Base-by-base conservation (phyloP, 352 stramenopile genomes). In the Phytopythium delawarense region DNA sequence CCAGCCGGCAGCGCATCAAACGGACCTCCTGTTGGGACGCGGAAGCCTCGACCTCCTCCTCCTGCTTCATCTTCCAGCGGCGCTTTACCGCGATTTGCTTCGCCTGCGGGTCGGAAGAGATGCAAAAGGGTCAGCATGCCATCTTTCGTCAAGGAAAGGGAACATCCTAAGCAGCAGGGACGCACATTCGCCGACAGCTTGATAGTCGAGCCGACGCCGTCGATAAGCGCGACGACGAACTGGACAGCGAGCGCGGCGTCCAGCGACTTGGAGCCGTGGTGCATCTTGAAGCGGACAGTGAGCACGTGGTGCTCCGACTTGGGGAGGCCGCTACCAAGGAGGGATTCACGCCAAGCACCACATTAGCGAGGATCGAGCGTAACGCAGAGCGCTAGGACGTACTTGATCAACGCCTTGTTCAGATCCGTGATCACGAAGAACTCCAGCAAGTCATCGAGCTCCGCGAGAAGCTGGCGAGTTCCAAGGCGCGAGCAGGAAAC, bases 341-440 rank as follows among this genome's bases (percentile, higher is more conserved):
- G 34, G 34, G 35, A 40, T 32, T 32, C 8, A 61, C 15, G 55
- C 44, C 49, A 15, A 53, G 45, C 40, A 32, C 32, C 49, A 21
- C 11, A 57, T 21, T 49, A 32, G 7, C 4, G 15, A 11, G 0
- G 9, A 20, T 20, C 45, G 12, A 18, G 8, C n/a, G 21, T 20
- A 32, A 34, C 21, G 46, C 28, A 9, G 8, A 44, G 12, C 15
- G 57, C 45, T 30, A 16, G 12, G 5, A 72, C 81, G 52, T 66
- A 92, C 84, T 81, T 54, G 59, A 91, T 79, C 18, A 72, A 56
- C 23, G 78, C 63, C 30, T 82, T 78, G 70, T 86, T 93, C 64
- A 93, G 74, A 63, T 93, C 84, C 11, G 79, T 93, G 65, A 93
- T 85, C 32, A 93, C 76, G 39, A 90, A 74, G 70, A 81, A 89